phyloP scores from a whole-genome alignment of 1,284 basidiomycete genomes.

The Leccinum subrobustum region DNA sequence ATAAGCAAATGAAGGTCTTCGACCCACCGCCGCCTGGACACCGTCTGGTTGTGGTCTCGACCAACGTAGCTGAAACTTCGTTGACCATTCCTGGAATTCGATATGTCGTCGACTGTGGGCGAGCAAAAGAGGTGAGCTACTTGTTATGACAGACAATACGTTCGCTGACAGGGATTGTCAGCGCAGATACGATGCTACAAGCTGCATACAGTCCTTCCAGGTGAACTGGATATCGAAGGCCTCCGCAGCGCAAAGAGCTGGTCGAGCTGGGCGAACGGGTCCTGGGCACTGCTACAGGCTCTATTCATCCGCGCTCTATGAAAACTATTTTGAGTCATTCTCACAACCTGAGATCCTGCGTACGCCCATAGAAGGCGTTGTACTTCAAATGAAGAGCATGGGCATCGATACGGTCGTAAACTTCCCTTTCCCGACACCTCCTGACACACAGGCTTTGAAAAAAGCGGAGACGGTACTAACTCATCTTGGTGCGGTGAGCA shows the following conservation, averaged over 20 bases:
- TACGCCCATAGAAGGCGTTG: slow-evolving; percentile 95
- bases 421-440: slow-evolving; percentile 98
- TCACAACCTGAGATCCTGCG: slow-evolving; percentile 91
- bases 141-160: background rate
- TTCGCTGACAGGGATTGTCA: slow-evolving; percentile 41
- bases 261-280: slow-evolving; percentile 95
- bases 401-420: slow-evolving; percentile 96
- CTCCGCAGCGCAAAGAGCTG: slow-evolving; percentile 92
- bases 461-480: slow-evolving; percentile 84
- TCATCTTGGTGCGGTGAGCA: slow-evolving; percentile 81
- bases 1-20: slow-evolving; percentile 97
- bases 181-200: slow-evolving; percentile 95
- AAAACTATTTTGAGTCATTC: slow-evolving; percentile 89
- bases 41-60: slow-evolving; percentile 94
- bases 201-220: slow-evolving; percentile 94
- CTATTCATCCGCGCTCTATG: slow-evolving; percentile 87
- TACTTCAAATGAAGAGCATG: slow-evolving; percentile 96
- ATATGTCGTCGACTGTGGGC: slow-evolving; percentile 95
- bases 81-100: slow-evolving; percentile 97
- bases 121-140: slow-evolving; percentile 84
- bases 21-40: slow-evolving; percentile 82
- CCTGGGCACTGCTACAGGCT: slow-evolving; percentile 92
- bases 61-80: slow-evolving; percentile 98
- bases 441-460: slow-evolving; percentile 75
- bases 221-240: slow-evolving; percentile 97